Evolutionary conservation across 495 filamentous ascomycete genomes (phyloP).

Genomic region (Amphirosellinia nigrospora): DNA sequence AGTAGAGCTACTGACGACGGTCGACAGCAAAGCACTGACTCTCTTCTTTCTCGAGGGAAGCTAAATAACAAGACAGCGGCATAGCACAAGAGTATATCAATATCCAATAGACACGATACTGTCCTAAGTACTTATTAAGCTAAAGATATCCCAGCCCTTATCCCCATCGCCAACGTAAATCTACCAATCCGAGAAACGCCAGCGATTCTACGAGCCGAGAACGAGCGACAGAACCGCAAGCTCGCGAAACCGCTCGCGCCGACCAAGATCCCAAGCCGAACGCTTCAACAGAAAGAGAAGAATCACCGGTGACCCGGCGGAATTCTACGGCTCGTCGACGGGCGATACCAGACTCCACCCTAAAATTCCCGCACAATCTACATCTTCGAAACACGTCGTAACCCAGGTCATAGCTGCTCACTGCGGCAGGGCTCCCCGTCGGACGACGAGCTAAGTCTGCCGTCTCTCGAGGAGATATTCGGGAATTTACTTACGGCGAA

Average conservation of each 20-base stretch:
- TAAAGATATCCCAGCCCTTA: not conserved
- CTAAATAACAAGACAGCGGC: not conserved
- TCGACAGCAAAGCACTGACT: not conserved
- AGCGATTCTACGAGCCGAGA: not conserved
- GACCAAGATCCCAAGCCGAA: not conserved
- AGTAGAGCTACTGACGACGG: not conserved
- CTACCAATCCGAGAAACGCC: conserved; percentile 1
- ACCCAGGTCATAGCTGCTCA: not conserved
- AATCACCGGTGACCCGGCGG: not conserved
- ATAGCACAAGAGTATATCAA: not conserved
- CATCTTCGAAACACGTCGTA: not conserved
- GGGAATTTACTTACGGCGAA: not conserved
- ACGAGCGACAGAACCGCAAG: not conserved
- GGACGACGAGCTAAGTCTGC: not conserved
- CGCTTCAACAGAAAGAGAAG: not conserved
- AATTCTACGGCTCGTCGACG: not conserved
- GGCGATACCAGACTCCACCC: not conserved
- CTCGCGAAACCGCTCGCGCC: not conserved
- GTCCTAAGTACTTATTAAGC: not conserved
- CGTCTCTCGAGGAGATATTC: not conserved
- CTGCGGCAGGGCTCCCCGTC: not conserved
- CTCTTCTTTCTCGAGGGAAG: not conserved
- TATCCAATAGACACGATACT: not conserved
- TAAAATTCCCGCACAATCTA: not conserved
- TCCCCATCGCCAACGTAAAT: not conserved